Evolutionary conservation across 441 rosid genomes (phyloP), one percentile per base, ranked within the genome.

Genomic region (Croton setiger): DNA sequence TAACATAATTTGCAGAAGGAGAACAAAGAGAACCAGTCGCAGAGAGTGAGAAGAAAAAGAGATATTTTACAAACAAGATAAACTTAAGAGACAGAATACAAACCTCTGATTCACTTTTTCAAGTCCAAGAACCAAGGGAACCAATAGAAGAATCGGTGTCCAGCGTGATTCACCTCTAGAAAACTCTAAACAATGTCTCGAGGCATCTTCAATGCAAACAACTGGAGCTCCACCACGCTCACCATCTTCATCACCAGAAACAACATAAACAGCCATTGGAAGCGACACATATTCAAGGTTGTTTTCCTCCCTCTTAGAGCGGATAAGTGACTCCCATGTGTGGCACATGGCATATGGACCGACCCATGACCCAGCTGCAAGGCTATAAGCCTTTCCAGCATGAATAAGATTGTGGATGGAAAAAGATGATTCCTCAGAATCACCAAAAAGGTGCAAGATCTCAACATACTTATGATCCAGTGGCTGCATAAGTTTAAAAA

Each of bases 311-410:
- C 83, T 79, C 76, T 71, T 81, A 68, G 67, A 66, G 71, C 86
- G 89, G 12, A 72, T 80, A 74, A 94, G 86, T 54, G 83, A 78
- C 75, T 90, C 96, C 96, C 95, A 91, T 4, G 97, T 74, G 52
- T 92, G 92, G 74, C 98, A 94, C 69, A 83, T 80, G 37, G 98
- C 96, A 78, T 94, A 94, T 49, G 98, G 98, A 41, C 98, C 97
- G 41, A 93, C 87, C 98, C 98, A 94, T 79, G 97, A 91, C 65
- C 98, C 98, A 76, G 92, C 93, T 57, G 96, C 96, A 61, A 94
- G 98, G 76, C 93, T 90, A 78, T 94, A 91, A 27, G 77, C 56
- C 77, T 84, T 81, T 69, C 97, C 98, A 70, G 88, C 89, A 72
- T 62, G 76, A 69, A 94, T 78, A 76, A 94, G 97, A 84, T 86